A percentile compares a stretch with the other conserved stretches of the same genome.
These are phyloP conservation scores for Starmera stellimalicola DNA, from an alignment of 1,139 yeast genomes.

Conservation along the genomic window DNA sequence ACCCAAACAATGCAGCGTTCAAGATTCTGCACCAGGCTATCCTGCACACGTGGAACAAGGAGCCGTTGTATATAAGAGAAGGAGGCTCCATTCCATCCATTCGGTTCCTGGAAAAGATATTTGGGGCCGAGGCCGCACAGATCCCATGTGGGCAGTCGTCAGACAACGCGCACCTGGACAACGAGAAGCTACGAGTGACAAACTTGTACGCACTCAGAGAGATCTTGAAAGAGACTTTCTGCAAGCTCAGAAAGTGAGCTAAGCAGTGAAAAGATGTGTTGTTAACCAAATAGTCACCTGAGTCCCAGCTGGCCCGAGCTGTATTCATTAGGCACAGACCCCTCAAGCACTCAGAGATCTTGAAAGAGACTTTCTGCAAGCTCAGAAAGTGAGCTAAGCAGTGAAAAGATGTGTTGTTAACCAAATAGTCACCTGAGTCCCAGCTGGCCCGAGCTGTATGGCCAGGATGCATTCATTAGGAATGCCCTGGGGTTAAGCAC, in stretches of 20 bases:
- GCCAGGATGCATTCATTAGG: too few species aligned
- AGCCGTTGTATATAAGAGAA: constrained; percentile 81
- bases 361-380: constrained; percentile 22
- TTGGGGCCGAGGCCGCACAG: constrained; percentile 87
- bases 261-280: background rate
- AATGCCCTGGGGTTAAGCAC: too few species aligned
- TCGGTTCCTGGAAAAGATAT: constrained; percentile 70
- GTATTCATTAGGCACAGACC: too few species aligned
- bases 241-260: constrained; percentile 11
- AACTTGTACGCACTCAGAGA: constrained; percentile 69
- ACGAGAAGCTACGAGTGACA: constrained; percentile 72
- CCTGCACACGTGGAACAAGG: constrained; percentile 49
- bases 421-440: too few species aligned
- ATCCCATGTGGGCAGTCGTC: constrained; percentile 94
- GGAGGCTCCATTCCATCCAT: constrained; percentile 96
- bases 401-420: too few species aligned
- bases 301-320: too few species aligned
- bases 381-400: constrained; percentile 9
- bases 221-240: constrained; percentile 32
- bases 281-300: too few species aligned
- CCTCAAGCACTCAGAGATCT: too few species aligned
- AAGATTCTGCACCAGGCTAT: constrained; percentile 53
- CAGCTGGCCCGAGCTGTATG: too few species aligned
- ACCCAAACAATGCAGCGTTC: constrained; percentile 67
- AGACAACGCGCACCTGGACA: constrained; percentile 87